Base-by-base conservation (phyloP, 202 grass and related monocot genomes). In the Zoysia matrella region DNA sequence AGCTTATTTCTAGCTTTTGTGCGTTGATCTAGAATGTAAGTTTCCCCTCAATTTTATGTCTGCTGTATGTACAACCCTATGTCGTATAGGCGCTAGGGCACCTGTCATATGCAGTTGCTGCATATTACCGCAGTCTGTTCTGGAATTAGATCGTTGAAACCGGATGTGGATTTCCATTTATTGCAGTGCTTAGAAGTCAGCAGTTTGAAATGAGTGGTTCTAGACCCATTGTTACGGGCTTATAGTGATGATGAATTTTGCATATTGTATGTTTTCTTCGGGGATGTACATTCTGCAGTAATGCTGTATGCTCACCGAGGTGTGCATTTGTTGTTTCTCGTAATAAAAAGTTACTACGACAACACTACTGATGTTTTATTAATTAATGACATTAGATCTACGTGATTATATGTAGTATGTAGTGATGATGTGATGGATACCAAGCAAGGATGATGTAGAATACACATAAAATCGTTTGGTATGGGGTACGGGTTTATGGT, bases 221-320 rank as follows among this genome's bases (percentile, higher is more conserved):
- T 70, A 36, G 52, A 75, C 11, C 56, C 54, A 15, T 47, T 47
- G 1, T 11, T 49, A 15, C 30, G 1, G 22, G 9, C 9, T 39
- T 63, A 40, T 4, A 5, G 0, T 8, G 11, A 30, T 36, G 30
- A 41, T 55, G 11, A 15, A 40, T 82, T 49, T 6, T 72, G 60
- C 42, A 48, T 65, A 77, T 70, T 76, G 67, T 64, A 46, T 55
- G 71, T n/a, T 70, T 65, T 39, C 56, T 47, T 9, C 30, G 1
- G 7, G 47, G 60, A 86, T 65, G 47, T 48, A 57, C 41, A 66
- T 73, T 49, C 72, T 47, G 11, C 1, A 7, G 66, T 41, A 72
- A 9, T 12, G 6, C 12, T 61, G 51, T 47, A 10, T 53, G 11
- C 42, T 36, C 30, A 68, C 11, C 0, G 3, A 60, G 45, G 63